Base-by-base conservation (phyloP, 768 basidiomycete species). In the Asterophora lycoperdoides region DNA sequence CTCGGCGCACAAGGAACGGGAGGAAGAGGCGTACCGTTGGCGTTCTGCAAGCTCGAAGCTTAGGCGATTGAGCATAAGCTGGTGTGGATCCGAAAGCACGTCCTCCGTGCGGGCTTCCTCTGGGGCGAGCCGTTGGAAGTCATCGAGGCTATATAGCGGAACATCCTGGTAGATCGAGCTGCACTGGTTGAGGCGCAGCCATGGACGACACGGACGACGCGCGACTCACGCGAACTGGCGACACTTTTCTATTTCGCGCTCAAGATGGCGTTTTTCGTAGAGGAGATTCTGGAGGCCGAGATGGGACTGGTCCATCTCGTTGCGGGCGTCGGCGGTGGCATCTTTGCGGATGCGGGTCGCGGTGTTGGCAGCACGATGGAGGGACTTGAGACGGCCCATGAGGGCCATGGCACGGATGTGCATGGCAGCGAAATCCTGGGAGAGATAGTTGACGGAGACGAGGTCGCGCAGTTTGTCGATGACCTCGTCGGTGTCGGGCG, bases 141-240 rank as follows among this genome's bases (percentile, higher is more conserved):
- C 83, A 19, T 84, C 77, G 10, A 88, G 59, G 4, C 72, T 65
- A 64, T 91, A 83, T 36, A 93, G 68, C 3, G 88, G 82, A 8
- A 94, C 75, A 54, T 93, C 90, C 68, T 93, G 92, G 64, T 92
- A 92, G 48, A 91, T 84, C 23, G 89, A 92, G 17, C 92, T 93
- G 53, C 28, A 46, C 46, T 20, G 20, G 4, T 20, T 35, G 10
- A 41, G 38, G 4, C 18, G 43, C 30, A 23, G 34, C 39, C 23
- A 33, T 17, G 17, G n/a, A 7, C 26, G 14, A 13, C 5, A 15
- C 5, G 8, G 29, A 30, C n/a, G 33, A 26, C 34, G 23, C 13
- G 15, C 38, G 42, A 76, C 88, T 59, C 63, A 93, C 90, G 87
- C 89, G 61, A 92, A 94, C 62, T 93, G 90, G 41, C 89, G 80